Evolutionary conservation across 768 basidiomycete genomes (phyloP), one percentile per base, ranked within the genome.

Genomic region (Pleurotus tuoliensis): DNA sequence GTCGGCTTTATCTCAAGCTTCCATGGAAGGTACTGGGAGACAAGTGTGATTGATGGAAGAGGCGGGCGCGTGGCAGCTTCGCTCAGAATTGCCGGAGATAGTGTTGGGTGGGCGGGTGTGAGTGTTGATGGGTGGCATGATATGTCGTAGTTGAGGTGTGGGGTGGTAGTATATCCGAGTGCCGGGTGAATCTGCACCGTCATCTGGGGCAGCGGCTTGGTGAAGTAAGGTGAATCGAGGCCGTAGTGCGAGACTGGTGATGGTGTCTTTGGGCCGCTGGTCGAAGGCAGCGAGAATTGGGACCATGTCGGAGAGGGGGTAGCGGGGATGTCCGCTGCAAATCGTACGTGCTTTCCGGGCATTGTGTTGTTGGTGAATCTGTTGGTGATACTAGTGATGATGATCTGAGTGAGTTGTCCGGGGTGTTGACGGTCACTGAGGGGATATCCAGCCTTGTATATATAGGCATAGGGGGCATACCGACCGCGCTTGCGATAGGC

Each of bases 31-130:
- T 41, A 43, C 16, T 18, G 18, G 16, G 30, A 41, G 15, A 41
- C 22, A 6, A 50, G 30, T 22, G 25, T 13, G 16, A 48, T 52
- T 37, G 4, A 37, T 11, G 64, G 52, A 2, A 76, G 67, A 5
- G 76, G 74, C 4, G 78, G 78, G 12, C 73, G 66, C 5, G 77
- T 77, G n/a, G 77, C 76, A 1, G 73, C 66, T 61, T 76, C 75
- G 3, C 62, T 58, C 27, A 77, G 69, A 71, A 80, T 67, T 18
- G 66, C 56, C 41, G 62, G 43, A 0, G 70, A 59, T 25, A 69
- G 56, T 40, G 51, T 43, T 22, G 51, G 37, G 13, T 69, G 68
- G 40, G 56, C 45, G 13, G 62, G 46, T 51, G 63, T 53, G 22
- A 67, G 59, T 8, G 63, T 56, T 1, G 69, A 70, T 15, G 75